These are phyloP conservation scores for Cryptococcus hybrid DNA, from an alignment of 1,284 basidiomycete genomes.

Conservation along the genomic window DNA sequence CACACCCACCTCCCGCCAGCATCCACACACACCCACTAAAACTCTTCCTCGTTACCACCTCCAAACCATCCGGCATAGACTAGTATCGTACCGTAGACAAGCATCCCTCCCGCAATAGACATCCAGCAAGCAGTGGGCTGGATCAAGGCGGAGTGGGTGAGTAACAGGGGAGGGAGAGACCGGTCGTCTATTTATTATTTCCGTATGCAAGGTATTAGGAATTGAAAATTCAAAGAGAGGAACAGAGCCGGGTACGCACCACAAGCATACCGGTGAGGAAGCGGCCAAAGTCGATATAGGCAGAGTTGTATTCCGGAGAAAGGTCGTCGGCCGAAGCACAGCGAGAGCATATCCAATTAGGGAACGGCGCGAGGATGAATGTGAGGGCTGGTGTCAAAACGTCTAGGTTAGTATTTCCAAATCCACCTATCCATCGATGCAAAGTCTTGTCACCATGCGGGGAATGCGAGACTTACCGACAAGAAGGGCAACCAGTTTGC, in stretches of 20 bases:
- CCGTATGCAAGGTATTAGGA: not conserved
- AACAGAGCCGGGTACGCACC: slow-evolving; percentile 51
- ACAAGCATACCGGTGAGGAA: slow-evolving; percentile 91
- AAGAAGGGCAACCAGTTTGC: slow-evolving; percentile 94
- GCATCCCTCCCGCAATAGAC: slow-evolving; percentile 89
- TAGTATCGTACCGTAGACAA: slow-evolving; percentile 93
- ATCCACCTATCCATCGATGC: not conserved
- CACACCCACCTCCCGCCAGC: not conserved
- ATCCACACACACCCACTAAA: slow-evolving; percentile 13
- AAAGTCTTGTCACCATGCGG: not conserved
- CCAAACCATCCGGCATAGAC: slow-evolving; percentile 79
- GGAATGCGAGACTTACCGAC: slow-evolving; percentile 68
- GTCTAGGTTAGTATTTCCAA: no score
- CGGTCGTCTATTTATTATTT: slow-evolving; percentile 55
- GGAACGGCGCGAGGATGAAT: slow-evolving; percentile 92
- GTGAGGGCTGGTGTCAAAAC: slow-evolving; percentile 67
- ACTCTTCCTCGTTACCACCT: slow-evolving; percentile 41
- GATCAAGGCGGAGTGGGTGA: slow-evolving; percentile 90
- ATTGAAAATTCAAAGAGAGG: not conserved
- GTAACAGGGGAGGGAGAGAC: slow-evolving; percentile 89
- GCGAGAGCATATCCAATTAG: slow-evolving; percentile 71
- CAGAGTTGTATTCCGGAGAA: slow-evolving; percentile 56
- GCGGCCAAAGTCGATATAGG: slow-evolving; percentile 86
- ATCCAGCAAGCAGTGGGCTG: slow-evolving; percentile 81
- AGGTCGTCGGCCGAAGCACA: slow-evolving; percentile 57